Percentiles rank a stretch among this genome's conserved stretches.
Conservation (phyloP, 768 basidiomycete species). For the Pleurotus cornucopiae region DNA sequence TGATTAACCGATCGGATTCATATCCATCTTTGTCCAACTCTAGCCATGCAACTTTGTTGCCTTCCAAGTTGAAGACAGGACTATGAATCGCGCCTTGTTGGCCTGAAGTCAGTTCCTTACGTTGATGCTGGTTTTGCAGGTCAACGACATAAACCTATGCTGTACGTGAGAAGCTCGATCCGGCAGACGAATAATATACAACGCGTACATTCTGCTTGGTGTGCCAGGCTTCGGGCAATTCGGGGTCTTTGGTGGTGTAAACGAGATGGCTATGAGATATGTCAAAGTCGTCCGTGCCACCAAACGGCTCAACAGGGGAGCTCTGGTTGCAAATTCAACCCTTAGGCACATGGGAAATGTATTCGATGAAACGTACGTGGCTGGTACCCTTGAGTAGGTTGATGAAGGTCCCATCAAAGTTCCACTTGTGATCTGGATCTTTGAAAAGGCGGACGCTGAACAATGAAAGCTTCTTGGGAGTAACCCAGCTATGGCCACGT, state of each 20-base stretch:
- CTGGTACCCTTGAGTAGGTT: slow-evolving; percentile 64
- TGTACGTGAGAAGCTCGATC: background rate
- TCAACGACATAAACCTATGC: slow-evolving; percentile 66
- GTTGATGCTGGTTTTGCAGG: slow-evolving; percentile 43
- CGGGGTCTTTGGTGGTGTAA: slow-evolving; percentile 83
- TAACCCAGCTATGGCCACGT: slow-evolving; percentile 45
- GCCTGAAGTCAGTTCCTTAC: slow-evolving; percentile 75
- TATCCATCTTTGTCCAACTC: slow-evolving; percentile 87
- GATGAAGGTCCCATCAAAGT: slow-evolving; percentile 44
- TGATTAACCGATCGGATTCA: slow-evolving; percentile 71
- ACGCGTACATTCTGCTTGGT: slow-evolving; percentile 77
- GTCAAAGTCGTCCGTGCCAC: slow-evolving; percentile 79
- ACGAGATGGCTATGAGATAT: slow-evolving; percentile 65
- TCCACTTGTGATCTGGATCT: slow-evolving; percentile 47
- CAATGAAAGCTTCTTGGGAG: slow-evolving; percentile 65
- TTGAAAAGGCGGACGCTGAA: slow-evolving; percentile 61
- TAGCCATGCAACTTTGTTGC: slow-evolving; percentile 79
- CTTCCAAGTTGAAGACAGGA: slow-evolving; percentile 65
- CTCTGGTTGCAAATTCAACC: slow-evolving; percentile 33
- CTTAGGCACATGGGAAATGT: background rate
- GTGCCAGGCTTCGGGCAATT: slow-evolving; percentile 74
- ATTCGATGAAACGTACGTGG: slow-evolving; percentile 45
- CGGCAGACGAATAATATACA: background rate
- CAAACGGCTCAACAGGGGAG: slow-evolving; percentile 81
- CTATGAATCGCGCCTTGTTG: slow-evolving; percentile 72